Percentiles rank a stretch among this genome's conserved stretches.
Conservation (phyloP, 1,284 basidiomycete species). For the Microbotryum lychnidis-dioicae region DNA sequence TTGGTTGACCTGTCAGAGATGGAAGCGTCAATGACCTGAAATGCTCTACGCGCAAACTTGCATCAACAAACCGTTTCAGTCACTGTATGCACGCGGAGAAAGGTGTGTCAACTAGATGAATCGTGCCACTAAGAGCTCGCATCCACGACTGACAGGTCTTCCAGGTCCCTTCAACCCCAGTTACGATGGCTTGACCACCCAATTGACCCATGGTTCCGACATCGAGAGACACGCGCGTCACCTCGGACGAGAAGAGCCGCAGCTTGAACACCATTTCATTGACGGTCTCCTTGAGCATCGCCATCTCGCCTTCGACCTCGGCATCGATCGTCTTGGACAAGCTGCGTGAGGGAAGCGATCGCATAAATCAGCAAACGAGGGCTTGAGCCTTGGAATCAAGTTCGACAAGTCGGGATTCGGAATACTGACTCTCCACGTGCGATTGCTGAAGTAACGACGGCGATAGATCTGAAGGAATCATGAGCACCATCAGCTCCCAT, state of each 20-base stretch:
- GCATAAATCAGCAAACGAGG: not conserved
- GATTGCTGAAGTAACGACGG: slow-evolving; percentile 29
- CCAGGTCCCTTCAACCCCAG: slow-evolving; percentile 92
- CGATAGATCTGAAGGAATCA: slow-evolving; percentile 21
- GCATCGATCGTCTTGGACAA: slow-evolving; percentile 30
- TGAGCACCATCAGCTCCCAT: too few relatives aligned
- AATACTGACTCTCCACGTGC: slow-evolving; percentile 28
- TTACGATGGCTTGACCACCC: slow-evolving; percentile 84
- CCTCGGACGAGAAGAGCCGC: slow-evolving; percentile 30
- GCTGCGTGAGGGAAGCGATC: not conserved
- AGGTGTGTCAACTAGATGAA: slow-evolving; percentile 8
- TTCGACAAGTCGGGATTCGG: not conserved
- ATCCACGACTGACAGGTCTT: slow-evolving; percentile 64
- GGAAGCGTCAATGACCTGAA: not conserved
- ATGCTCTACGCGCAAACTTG: not conserved
- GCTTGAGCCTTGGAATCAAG: not conserved
- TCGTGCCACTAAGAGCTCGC: not conserved
- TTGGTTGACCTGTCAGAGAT: slow-evolving; percentile 60
- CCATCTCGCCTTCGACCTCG: slow-evolving; percentile 31
- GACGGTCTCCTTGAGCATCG: slow-evolving; percentile 22
- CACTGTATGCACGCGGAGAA: not conserved
- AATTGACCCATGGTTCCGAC: slow-evolving; percentile 87
- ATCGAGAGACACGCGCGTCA: slow-evolving; percentile 55
- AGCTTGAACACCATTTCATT: slow-evolving; percentile 46
- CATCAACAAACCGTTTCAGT: slow-evolving; percentile 24